Percentiles rank a stretch among this genome's conserved stretches.
Evolutionary conservation across 805 yeast genomes (phyloP).

Genomic region (Yarrowia yakushimensis): DNA sequence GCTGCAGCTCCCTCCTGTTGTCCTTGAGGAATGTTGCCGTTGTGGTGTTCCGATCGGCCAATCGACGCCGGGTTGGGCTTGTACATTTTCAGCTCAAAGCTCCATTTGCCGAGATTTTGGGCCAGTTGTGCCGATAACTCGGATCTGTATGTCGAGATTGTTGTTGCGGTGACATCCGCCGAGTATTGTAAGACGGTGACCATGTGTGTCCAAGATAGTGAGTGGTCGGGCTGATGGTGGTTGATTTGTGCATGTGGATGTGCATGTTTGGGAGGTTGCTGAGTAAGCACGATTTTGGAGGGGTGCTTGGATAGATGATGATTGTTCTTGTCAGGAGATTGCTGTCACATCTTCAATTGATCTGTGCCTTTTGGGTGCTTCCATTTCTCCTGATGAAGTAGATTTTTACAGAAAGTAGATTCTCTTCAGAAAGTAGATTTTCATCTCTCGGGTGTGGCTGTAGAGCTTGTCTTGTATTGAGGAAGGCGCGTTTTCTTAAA

Average conservation of each 20-base stretch:
- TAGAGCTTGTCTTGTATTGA: too few relatives aligned
- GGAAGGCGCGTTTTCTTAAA: too few relatives aligned
- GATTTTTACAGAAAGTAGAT: too few relatives aligned
- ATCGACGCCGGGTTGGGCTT: constrained; percentile 55
- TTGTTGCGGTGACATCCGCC: constrained; percentile 34
- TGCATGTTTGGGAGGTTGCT: background rate
- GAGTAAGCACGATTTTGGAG: background rate
- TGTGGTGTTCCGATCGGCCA: background rate
- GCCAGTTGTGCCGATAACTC: constrained; percentile 66
- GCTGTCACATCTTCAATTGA: too few relatives aligned
- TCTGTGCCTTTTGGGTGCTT: too few relatives aligned
- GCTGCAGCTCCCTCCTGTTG: background rate
- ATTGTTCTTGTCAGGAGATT: too few relatives aligned
- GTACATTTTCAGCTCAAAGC: constrained; percentile 63
- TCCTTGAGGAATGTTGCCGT: constrained; percentile 14
- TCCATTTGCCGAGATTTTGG: constrained; percentile 60
- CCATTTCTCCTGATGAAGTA: too few relatives aligned
- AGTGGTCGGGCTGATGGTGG: background rate
- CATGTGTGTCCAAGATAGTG: background rate
- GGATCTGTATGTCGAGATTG: constrained; percentile 69
- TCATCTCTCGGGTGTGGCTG: too few relatives aligned
- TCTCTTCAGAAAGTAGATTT: too few relatives aligned
- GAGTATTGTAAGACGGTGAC: constrained; percentile 10
- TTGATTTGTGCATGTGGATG: background rate
- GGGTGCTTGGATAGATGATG: too few relatives aligned